phyloP scores from a whole-genome alignment of 1,284 basidiomycete species.

The Trametes versicolor region DNA sequence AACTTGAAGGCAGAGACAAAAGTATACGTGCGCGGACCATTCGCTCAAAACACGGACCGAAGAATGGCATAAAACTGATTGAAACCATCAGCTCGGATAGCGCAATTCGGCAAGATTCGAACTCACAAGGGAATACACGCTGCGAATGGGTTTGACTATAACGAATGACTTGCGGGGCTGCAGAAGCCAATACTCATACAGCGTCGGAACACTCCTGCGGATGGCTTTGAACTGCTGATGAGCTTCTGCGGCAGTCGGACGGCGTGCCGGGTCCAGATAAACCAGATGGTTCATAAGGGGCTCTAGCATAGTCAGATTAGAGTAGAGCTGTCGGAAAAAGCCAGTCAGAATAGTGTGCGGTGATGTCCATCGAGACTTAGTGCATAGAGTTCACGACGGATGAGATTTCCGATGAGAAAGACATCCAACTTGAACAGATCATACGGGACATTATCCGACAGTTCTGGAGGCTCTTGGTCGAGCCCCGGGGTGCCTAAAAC shows the following conservation, averaged over 20 bases:
- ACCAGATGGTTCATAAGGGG: slow-evolving; percentile 38
- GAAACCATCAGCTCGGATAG: no score
- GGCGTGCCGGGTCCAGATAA: slow-evolving; percentile 25
- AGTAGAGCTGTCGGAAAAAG: slow-evolving; percentile 29
- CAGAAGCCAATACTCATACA: slow-evolving; percentile 3
- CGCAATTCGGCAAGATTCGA: background rate
- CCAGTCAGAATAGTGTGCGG: background rate
- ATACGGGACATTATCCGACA: slow-evolving; percentile 39
- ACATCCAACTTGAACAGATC: slow-evolving; percentile 47
- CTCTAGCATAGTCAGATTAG: slow-evolving; percentile 35
- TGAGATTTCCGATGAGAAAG: slow-evolving; percentile 40
- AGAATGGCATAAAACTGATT: no score
- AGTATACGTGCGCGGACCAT: no score
- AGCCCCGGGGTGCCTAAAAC: slow-evolving; percentile 32
- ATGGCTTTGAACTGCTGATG: slow-evolving; percentile 16
- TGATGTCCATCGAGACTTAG: background rate
- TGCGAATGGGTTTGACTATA: background rate
- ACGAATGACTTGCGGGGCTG: slow-evolving; percentile 5
- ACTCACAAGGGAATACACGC: slow-evolving; percentile 1
- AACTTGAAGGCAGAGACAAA: no score
- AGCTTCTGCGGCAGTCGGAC: slow-evolving; percentile 29
- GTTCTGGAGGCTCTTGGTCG: slow-evolving; percentile 40
- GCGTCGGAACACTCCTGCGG: slow-evolving; percentile 5
- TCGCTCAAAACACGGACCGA: no score
- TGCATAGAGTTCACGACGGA: slow-evolving; percentile 8